Evolutionary conservation across 139 green algal genomes (phyloP).

Genomic region (Ulvella scutata): DNA sequence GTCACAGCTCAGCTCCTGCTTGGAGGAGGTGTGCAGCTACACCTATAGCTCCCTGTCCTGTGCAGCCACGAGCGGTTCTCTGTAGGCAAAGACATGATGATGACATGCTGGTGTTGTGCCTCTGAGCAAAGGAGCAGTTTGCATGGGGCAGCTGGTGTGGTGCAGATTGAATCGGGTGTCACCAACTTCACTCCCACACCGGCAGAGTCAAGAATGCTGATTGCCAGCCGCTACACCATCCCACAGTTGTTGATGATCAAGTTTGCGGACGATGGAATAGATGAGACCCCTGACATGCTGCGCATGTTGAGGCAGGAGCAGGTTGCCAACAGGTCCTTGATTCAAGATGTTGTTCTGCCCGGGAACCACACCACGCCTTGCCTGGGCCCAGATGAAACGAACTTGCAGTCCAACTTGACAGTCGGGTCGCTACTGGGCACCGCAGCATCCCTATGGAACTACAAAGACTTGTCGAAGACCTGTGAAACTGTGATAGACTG

Average conservation of each 20-base stretch:
- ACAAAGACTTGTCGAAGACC: not conserved
- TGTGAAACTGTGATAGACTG: slow-evolving; percentile 1
- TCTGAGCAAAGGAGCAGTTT: too few species aligned
- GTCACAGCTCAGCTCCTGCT: slow-evolving; percentile 25
- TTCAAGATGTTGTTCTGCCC: slow-evolving; percentile 14
- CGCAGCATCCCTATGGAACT: not conserved
- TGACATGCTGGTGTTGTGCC: too few species aligned
- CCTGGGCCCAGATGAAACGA: not conserved
- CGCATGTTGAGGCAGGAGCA: slow-evolving; percentile 4
- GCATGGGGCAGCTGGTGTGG: not conserved
- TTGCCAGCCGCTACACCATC: slow-evolving; percentile 17
- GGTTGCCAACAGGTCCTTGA: not conserved
- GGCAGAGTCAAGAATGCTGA: slow-evolving; percentile 20
- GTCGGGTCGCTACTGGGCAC: not conserved
- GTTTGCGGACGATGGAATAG: slow-evolving; percentile 37
- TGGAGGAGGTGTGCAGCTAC: slow-evolving; percentile 21
- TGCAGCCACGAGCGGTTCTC: too few species aligned
- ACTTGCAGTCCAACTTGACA: not conserved
- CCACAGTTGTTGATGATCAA: slow-evolving; percentile 23
- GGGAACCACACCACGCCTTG: slow-evolving; percentile 36
- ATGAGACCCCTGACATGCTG: slow-evolving; percentile 30
- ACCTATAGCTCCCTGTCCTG: not conserved
- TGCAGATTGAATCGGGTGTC: slow-evolving; percentile 26
- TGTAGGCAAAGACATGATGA: too few species aligned
- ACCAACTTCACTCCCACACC: slow-evolving; percentile 34